Conservation (phyloP, 2,329 filamentous ascomycete genomes). For the Alternaria sp. region DNA sequence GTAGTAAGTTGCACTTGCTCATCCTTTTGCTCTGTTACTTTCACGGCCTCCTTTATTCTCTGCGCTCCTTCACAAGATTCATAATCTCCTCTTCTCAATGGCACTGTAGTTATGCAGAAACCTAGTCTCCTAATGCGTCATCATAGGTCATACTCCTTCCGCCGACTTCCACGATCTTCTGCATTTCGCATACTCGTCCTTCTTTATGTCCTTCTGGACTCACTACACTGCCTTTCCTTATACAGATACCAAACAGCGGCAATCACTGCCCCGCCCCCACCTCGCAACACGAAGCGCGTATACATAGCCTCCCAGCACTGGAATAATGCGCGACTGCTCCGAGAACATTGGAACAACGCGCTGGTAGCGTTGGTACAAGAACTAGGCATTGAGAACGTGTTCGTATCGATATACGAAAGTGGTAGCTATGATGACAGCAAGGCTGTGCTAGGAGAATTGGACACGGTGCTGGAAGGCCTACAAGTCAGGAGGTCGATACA, state of each 20-base stretch:
- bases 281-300: constrained; percentile 52
- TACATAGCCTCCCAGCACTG: constrained; percentile 77
- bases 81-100: neutral
- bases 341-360: constrained; percentile 69
- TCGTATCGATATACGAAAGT: constrained; percentile 73
- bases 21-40: neutral
- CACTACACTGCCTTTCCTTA: constrained; percentile 29
- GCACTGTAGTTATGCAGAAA: neutral
- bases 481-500: constrained; percentile 65
- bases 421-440: constrained; percentile 76
- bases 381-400: constrained; percentile 72
- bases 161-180: constrained; percentile 30
- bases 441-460: constrained; percentile 65
- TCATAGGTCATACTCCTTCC: constrained; percentile 28
- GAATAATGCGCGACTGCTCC: constrained; percentile 70
- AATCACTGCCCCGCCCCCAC: constrained; percentile 19
- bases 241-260: constrained; percentile 27
- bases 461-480: constrained; percentile 61
- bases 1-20: constrained; percentile 10
- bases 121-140: constrained; percentile 20
- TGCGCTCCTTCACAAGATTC: neutral
- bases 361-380: constrained; percentile 65
- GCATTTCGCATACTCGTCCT: constrained; percentile 29
- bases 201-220: constrained; percentile 33
- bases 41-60: neutral